These are phyloP conservation scores for Tephrocybe sp. DNA, from an alignment of 768 basidiomycete species.

Conservation along the genomic window DNA sequence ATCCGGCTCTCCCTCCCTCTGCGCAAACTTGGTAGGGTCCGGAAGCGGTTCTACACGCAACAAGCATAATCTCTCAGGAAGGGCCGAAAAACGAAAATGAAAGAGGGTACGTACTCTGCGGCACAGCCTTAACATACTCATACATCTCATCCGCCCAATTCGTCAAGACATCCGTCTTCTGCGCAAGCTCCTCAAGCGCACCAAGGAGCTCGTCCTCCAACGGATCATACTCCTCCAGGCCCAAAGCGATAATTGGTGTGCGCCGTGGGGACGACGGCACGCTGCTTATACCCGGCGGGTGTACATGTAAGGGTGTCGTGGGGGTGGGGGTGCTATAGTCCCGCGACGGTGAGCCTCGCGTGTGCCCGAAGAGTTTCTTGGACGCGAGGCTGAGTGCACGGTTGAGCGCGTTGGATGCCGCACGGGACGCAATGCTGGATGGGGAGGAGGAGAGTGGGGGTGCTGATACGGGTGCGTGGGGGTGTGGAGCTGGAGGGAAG, in stretches of 20 bases:
- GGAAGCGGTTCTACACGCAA: conserved; percentile 65
- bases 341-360: conserved; percentile 37
- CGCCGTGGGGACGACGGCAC: conserved; percentile 55
- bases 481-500: conserved; percentile 68
- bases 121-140: conserved; percentile 80
- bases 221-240: conserved; percentile 47
- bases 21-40: conserved; percentile 72
- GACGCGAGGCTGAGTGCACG: conserved; percentile 79
- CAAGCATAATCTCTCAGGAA: not conserved
- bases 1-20: conserved; percentile 70
- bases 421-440: conserved; percentile 55
- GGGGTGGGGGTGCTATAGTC: conserved; percentile 15
- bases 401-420: conserved; percentile 71
- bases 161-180: conserved; percentile 92
- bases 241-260: conserved; percentile 50
- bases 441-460: conserved; percentile 68
- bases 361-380: conserved; percentile 68
- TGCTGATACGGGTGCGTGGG: conserved; percentile 18
- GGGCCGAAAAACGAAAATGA: too few relatives aligned
- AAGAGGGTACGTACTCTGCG: conserved; percentile 60
- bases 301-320: too few relatives aligned
- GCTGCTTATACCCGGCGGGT: conserved; percentile 14
- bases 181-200: conserved; percentile 82
- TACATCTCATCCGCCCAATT: conserved; percentile 96
- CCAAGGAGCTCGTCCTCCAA: conserved; percentile 84